Percentiles rank a stretch among this genome's conserved stretches.
phyloP scores from a whole-genome alignment of 176 grass and related monocot genomes.

The Coix lacrymajobi region DNA sequence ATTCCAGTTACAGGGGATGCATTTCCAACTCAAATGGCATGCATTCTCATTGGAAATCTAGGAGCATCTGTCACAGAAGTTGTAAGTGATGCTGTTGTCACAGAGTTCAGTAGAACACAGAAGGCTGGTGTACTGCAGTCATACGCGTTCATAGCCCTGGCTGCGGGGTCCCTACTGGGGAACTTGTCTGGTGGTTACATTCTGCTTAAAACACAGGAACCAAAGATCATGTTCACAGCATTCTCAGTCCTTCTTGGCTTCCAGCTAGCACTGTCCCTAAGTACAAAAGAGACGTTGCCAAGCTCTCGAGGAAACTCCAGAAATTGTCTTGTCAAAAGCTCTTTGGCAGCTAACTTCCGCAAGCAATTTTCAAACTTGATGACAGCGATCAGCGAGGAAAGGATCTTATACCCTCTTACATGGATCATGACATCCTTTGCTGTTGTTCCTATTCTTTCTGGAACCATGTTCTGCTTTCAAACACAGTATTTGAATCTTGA shows the following conservation, averaged over 20 bases:
- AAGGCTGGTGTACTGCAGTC: slow-evolving; percentile 73
- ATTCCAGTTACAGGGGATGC: slow-evolving; percentile 43
- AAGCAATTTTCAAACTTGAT: slow-evolving; percentile 58
- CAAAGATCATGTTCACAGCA: slow-evolving; percentile 65
- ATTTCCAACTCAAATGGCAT: slow-evolving; percentile 66
- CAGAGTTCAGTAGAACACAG: slow-evolving; percentile 64
- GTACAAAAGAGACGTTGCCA: slow-evolving; percentile 53
- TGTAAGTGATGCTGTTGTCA: slow-evolving; percentile 73
- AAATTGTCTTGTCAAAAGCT: slow-evolving; percentile 18
- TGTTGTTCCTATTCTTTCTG: slow-evolving; percentile 71
- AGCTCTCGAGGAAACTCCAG: slow-evolving; percentile 11
- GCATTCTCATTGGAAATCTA: slow-evolving; percentile 79
- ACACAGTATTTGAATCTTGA: slow-evolving; percentile 76
- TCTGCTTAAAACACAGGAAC: slow-evolving; percentile 61
- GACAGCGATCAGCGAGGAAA: slow-evolving; percentile 36
- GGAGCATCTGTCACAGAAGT: slow-evolving; percentile 87
- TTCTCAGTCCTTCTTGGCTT: slow-evolving; percentile 66
- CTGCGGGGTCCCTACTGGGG: slow-evolving; percentile 66
- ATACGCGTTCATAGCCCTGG: slow-evolving; percentile 68
- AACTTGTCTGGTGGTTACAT: slow-evolving; percentile 72
- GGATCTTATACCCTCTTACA: slow-evolving; percentile 61
- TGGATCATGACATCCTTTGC: slow-evolving; percentile 85
- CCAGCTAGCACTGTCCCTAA: slow-evolving; percentile 62
- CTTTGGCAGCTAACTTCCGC: slow-evolving; percentile 42
- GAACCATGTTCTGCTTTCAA: slow-evolving; percentile 86